These are phyloP conservation scores for Colletotrichum abscissum DNA, from an alignment of 2,329 filamentous ascomycete genomes.

Conservation along the genomic window DNA sequence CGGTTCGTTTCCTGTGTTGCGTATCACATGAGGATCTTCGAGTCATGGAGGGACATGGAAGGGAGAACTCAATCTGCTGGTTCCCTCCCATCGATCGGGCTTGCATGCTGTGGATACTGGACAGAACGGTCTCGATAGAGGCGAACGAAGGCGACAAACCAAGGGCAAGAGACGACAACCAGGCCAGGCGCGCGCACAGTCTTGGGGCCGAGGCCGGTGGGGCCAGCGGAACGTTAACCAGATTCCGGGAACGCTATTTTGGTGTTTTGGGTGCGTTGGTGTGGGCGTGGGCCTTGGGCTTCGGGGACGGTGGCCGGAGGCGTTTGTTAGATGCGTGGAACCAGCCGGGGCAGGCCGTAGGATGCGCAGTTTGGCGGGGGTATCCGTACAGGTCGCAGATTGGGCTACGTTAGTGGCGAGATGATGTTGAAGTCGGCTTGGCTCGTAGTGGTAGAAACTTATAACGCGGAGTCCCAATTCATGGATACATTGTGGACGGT, in stretches of 20 bases:
- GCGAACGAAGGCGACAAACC: neutral
- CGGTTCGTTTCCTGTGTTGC: neutral
- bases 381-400: neutral
- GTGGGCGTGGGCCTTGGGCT: neutral
- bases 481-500: neutral
- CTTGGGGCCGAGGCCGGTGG: neutral
- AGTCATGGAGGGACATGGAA: conserved; percentile 11
- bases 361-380: neutral
- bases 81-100: neutral
- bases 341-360: neutral
- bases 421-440: neutral
- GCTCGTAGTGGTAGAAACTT: neutral
- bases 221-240: conserved; percentile 7
- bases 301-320: neutral
- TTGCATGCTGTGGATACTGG: neutral
- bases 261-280: neutral
- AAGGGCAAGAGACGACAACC: neutral
- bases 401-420: neutral
- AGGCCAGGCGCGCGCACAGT: neutral
- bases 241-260: conserved; percentile 24
- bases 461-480: neutral
- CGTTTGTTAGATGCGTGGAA: neutral
- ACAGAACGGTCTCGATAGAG: neutral
- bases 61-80: neutral
- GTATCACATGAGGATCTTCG: neutral